These are phyloP conservation scores for Comarum palustre DNA, from an alignment of 306 rosid genomes.

Conservation along the genomic window DNA sequence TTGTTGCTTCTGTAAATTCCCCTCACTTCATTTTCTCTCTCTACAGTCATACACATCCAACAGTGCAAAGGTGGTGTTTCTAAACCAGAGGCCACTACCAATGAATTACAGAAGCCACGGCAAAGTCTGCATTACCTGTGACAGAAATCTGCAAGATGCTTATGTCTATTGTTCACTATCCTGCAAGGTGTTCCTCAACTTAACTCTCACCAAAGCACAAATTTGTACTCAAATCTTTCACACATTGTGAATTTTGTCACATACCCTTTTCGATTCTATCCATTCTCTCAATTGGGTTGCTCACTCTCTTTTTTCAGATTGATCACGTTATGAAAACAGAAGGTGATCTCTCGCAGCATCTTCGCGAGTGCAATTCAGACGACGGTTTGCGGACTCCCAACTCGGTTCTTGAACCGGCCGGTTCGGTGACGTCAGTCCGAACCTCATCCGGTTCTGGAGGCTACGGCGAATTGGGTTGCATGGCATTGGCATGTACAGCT, in stretches of 20 bases:
- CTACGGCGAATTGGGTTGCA: constrained; percentile 40
- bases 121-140: constrained; percentile 77
- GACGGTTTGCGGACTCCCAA: constrained; percentile 69
- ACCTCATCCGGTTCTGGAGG: constrained; percentile 73
- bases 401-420: constrained; percentile 64
- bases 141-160: constrained; percentile 79
- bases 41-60: constrained; percentile 77
- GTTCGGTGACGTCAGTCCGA: constrained; percentile 54
- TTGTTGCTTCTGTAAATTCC: constrained; percentile 1
- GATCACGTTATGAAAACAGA: constrained; percentile 41
- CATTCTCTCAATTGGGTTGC: constrained; percentile 11
- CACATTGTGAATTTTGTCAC: background rate
- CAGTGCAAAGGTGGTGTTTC: constrained; percentile 85
- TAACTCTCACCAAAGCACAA: background rate
- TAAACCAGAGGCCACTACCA: constrained; percentile 70
- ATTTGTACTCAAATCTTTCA: background rate
- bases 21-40: background rate
- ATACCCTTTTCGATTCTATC: background rate
- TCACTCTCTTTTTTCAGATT: constrained; percentile 37
- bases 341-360: constrained; percentile 48
- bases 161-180: constrained; percentile 77
- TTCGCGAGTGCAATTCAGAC: constrained; percentile 64
- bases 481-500: constrained; percentile 59
- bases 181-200: constrained; percentile 64
- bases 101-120: constrained; percentile 70